Conservation (phyloP, 495 filamentous ascomycete genomes). For the Cetradonia linearis region DNA sequence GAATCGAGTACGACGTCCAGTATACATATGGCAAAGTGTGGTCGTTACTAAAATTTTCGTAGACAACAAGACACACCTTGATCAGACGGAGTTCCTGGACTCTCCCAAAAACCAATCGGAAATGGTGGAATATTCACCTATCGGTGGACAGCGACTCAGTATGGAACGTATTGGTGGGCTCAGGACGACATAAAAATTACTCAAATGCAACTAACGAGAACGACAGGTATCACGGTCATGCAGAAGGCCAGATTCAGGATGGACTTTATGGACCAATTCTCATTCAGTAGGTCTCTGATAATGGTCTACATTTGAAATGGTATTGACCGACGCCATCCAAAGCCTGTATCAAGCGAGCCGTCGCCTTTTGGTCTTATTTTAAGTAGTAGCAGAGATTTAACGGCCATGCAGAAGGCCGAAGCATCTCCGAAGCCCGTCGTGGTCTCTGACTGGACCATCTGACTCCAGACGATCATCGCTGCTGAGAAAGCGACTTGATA, state of each 20-base stretch:
- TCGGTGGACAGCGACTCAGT: conserved; percentile 38
- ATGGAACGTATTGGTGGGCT: conserved; percentile 40
- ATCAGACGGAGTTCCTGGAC: conserved; percentile 43
- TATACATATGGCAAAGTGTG: background rate
- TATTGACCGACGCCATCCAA: conserved; percentile 20
- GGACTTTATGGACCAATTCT: conserved; percentile 45
- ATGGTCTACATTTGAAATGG: background rate
- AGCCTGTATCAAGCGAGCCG: conserved; percentile 29
- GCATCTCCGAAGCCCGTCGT: conserved; percentile 36
- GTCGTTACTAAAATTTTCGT: conserved; percentile 17
- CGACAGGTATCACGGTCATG: conserved; percentile 45
- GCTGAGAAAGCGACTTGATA: conserved; percentile 29
- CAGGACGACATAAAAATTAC: background rate
- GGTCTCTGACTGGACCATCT: conserved; percentile 47
- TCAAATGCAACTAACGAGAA: conserved; percentile 24
- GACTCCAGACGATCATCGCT: conserved; percentile 38
- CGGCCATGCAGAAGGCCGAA: conserved; percentile 39
- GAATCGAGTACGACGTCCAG: conserved; percentile 23
- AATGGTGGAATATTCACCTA: conserved; percentile 38
- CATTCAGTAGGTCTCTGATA: conserved; percentile 27
- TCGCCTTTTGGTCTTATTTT: conserved; percentile 41
- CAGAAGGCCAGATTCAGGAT: conserved; percentile 38
- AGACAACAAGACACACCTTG: conserved; percentile 36
- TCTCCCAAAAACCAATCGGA: conserved; percentile 37
- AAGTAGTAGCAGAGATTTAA: conserved; percentile 29